Conservation (phyloP, 805 yeast species). For the Barnettozyma wickerhamii region DNA sequence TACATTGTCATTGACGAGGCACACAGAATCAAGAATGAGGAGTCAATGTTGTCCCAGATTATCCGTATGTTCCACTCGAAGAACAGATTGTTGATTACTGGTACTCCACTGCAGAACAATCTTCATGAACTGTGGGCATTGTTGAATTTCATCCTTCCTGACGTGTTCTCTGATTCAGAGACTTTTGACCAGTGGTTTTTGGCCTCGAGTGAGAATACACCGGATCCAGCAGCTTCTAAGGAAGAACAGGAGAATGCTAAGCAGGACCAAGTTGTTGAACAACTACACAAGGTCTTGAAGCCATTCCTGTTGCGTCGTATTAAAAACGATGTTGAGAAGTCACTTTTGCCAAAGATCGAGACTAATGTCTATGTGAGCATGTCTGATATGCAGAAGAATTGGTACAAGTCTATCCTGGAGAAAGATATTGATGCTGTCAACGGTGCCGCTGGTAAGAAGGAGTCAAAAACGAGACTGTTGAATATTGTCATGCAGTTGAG, state of each 20-base stretch:
- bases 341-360: slow-evolving; percentile 71
- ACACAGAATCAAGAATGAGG: slow-evolving; percentile 74
- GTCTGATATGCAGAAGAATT: slow-evolving; percentile 73
- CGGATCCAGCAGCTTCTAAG: slow-evolving; percentile 30
- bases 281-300: slow-evolving; percentile 68
- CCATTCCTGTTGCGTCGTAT: slow-evolving; percentile 76
- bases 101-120: slow-evolving; percentile 80
- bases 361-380: slow-evolving; percentile 68
- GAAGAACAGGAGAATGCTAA: slow-evolving; percentile 30
- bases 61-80: slow-evolving; percentile 67
- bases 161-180: slow-evolving; percentile 68
- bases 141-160: slow-evolving; percentile 71
- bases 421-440: slow-evolving; percentile 83
- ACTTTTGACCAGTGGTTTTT: slow-evolving; percentile 75
- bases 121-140: slow-evolving; percentile 80
- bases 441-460: slow-evolving; percentile 73
- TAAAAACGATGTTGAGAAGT: slow-evolving; percentile 77
- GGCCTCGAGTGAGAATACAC: slow-evolving; percentile 25
- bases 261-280: slow-evolving; percentile 55
- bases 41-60: slow-evolving; percentile 58
- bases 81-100: slow-evolving; percentile 69
- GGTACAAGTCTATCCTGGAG: slow-evolving; percentile 75
- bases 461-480: slow-evolving; percentile 68
- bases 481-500: slow-evolving; percentile 83
- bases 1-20: slow-evolving; percentile 81